phyloP scores from a whole-genome alignment of 1,139 yeast genomes.

The Candida sp. region DNA sequence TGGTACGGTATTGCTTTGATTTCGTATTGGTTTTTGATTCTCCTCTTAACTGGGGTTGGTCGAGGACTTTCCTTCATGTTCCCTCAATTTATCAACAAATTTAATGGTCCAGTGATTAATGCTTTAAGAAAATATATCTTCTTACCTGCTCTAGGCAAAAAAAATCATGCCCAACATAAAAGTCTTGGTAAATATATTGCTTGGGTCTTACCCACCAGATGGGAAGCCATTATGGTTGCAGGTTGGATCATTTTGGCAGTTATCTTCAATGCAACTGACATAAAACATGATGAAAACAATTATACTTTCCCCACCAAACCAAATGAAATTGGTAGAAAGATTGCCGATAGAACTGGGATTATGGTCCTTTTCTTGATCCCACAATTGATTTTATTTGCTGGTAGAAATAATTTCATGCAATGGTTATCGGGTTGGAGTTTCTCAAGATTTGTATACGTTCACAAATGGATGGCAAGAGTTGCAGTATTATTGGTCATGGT shows the following conservation, averaged over 20 bases:
- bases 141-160: conserved; percentile 45
- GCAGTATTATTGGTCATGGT: conserved; percentile 38
- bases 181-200: conserved; percentile 26
- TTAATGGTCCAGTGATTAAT: conserved; percentile 32
- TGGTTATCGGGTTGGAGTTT: conserved; percentile 66
- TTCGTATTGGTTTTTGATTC: conserved; percentile 42
- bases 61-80: conserved; percentile 28
- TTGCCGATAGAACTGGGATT: conserved; percentile 62
- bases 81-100: conserved; percentile 29
- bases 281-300: conserved; percentile 34
- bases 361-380: conserved; percentile 50
- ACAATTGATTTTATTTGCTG: conserved; percentile 51
- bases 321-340: conserved; percentile 48
- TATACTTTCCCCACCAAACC: conserved; percentile 23
- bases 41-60: conserved; percentile 42
- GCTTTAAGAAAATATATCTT: conserved; percentile 38
- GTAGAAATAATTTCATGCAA: conserved; percentile 65
- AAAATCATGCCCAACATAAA: conserved; percentile 38
- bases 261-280: conserved; percentile 41
- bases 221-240: conserved; percentile 50
- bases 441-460: conserved; percentile 58
- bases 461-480: conserved; percentile 62
- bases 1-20: conserved; percentile 50
- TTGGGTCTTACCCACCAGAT: conserved; percentile 57
- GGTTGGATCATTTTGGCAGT: conserved; percentile 49